Evolutionary conservation across 2,329 filamentous ascomycete genomes (phyloP).

Genomic region (Diaporthe citri): DNA sequence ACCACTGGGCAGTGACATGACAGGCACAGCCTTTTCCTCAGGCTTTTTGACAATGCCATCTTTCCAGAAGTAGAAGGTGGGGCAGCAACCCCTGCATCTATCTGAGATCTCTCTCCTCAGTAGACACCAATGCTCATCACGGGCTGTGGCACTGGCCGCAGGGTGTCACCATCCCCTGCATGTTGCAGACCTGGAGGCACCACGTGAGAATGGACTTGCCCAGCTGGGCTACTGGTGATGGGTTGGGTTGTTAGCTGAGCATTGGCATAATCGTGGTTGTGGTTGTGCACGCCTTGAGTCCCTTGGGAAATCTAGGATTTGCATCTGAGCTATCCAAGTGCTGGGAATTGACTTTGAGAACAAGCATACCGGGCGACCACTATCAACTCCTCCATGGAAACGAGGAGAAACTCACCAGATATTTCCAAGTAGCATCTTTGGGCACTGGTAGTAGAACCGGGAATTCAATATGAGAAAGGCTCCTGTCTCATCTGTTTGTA

Average conservation of each 20-base stretch:
- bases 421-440: neutral
- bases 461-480: neutral
- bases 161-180: conserved; percentile 6
- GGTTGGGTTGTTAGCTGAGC: neutral
- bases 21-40: neutral
- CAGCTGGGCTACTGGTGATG: neutral
- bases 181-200: conserved; percentile 18
- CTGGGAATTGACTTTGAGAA: neutral
- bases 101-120: conserved; percentile 20
- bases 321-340: neutral
- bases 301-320: neutral
- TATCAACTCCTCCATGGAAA: too few relatives aligned
- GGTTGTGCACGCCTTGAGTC: neutral
- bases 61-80: conserved; percentile 26
- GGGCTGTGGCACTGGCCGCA: conserved; percentile 16
- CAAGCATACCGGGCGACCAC: too few relatives aligned
- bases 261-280: neutral
- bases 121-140: neutral
- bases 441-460: neutral
- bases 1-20: conserved; percentile 1
- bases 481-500: neutral
- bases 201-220: conserved; percentile 1
- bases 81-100: conserved; percentile 14
- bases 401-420: too few relatives aligned
- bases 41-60: conserved; percentile 18